A percentile compares a stretch with the other conserved stretches of the same genome.
phyloP scores from a whole-genome alignment of 129 eudicot species.

The Erigeron canadensis region DNA sequence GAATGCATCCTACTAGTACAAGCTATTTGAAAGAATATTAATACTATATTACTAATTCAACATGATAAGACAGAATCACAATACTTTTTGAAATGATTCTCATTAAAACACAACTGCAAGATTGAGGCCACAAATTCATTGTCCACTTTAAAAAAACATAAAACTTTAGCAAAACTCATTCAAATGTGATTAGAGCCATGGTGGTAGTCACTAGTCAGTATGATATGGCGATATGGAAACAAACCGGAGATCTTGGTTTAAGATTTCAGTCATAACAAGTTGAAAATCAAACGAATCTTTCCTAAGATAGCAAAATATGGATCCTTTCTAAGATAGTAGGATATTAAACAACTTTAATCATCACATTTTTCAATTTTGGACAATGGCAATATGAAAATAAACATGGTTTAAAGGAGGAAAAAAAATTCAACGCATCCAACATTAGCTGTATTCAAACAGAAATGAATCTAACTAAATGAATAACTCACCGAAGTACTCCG shows the following conservation, averaged over 20 bases:
- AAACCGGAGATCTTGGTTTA: background rate
- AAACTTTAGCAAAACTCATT: too few species aligned
- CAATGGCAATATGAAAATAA: background rate
- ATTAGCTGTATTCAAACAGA: conserved; percentile 10
- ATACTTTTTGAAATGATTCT: background rate
- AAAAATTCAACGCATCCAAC: background rate
- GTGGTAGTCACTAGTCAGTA: background rate
- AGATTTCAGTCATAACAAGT: background rate
- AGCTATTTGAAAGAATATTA: conserved; percentile 1
- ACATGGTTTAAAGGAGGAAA: background rate
- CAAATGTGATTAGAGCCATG: conserved; percentile 2
- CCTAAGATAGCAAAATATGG: too few species aligned
- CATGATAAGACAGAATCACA: background rate
- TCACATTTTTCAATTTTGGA: conserved; percentile 3
- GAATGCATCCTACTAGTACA: background rate
- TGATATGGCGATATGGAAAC: background rate
- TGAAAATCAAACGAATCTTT: background rate
- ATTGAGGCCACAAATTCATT: background rate
- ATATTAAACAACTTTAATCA: background rate
- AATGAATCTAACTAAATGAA: background rate
- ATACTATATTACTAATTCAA: conserved; percentile 2
- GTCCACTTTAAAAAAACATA: background rate
- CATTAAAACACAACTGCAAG: conserved; percentile 15
- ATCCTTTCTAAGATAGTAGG: background rate
- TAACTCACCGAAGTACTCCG: conserved; percentile 76